phyloP scores from a whole-genome alignment of 208 protist genomes.

The Trypanosoma cruzi region DNA sequence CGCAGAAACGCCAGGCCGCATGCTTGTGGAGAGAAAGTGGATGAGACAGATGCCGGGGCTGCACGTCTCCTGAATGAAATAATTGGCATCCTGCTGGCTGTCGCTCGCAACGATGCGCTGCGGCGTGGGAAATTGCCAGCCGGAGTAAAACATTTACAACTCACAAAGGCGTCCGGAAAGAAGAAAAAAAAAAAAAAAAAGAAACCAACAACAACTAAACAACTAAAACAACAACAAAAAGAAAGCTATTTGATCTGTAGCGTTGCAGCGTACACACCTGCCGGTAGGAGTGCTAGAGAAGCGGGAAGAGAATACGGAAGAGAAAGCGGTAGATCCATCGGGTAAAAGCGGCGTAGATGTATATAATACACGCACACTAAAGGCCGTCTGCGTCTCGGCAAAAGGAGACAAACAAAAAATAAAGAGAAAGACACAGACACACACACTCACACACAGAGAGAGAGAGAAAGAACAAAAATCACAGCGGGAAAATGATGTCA shows the following conservation, averaged over 20 bases:
- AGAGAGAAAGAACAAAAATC: slow-evolving; percentile 4
- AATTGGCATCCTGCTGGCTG: slow-evolving; percentile 14
- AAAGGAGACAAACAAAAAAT: no score
- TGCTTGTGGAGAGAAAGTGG: slow-evolving; percentile 26
- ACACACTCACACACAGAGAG: slow-evolving; percentile 1
- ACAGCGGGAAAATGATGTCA: no score
- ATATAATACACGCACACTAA: no score
- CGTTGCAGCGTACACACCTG: neutral
- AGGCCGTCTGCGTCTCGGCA: neutral
- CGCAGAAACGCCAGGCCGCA: neutral
- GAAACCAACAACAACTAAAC: neutral
- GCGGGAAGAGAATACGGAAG: neutral
- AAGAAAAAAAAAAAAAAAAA: slow-evolving; percentile 1
- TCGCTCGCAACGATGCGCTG: slow-evolving; percentile 34
- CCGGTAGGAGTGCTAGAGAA: neutral
- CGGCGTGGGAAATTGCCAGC: slow-evolving; percentile 55
- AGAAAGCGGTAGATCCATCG: neutral
- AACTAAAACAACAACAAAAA: neutral
- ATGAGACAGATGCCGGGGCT: slow-evolving; percentile 34
- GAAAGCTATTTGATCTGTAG: neutral
- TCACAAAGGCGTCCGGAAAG: neutral
- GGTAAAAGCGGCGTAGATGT: neutral
- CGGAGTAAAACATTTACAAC: slow-evolving; percentile 63
- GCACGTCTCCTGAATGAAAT: slow-evolving; percentile 36
- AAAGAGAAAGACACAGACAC: neutral